phyloP scores from a whole-genome alignment of 331 rosid genomes.

The Rhamnella rubrinervis region DNA sequence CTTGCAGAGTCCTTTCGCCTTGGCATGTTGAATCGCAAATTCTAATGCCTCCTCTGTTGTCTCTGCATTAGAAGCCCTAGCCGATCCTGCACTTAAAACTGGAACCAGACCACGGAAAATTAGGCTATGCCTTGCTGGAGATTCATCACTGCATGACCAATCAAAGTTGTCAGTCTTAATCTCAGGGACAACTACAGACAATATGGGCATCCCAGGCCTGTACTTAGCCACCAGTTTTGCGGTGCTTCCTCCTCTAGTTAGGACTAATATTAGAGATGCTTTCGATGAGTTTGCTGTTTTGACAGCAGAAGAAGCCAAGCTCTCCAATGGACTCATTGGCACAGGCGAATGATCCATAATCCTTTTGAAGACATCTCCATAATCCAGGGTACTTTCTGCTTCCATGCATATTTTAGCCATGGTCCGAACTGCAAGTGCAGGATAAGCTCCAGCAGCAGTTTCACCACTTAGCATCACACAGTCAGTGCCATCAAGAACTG shows the following conservation, averaged over 20 bases:
- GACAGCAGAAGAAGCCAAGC: conserved; percentile 95
- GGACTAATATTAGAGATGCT: conserved; percentile 82
- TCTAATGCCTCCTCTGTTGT: conserved; percentile 89
- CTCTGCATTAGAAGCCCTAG: conserved; percentile 86
- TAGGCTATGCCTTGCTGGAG: conserved; percentile 98
- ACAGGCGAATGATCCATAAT: conserved; percentile 93
- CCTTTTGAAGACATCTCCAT: conserved; percentile 89
- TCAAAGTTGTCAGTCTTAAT: conserved; percentile 82
- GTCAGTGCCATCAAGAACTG: conserved; percentile 97
- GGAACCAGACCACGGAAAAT: conserved; percentile 94
- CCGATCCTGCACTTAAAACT: conserved; percentile 75
- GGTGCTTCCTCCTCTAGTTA: conserved; percentile 95
- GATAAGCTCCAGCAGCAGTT: conserved; percentile 98
- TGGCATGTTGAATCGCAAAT: conserved; percentile 77
- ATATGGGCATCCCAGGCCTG: conserved; percentile 93
- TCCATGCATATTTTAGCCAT: conserved; percentile 93
- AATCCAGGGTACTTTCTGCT: conserved; percentile 90
- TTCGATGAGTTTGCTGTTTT: conserved; percentile 83
- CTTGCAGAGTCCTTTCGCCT: conserved; percentile 74
- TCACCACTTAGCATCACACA: conserved; percentile 99
- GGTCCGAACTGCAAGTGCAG: conserved; percentile 81
- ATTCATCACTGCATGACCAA: conserved; percentile 95
- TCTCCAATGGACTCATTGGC: conserved; percentile 96
- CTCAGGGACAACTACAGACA: conserved; percentile 97
- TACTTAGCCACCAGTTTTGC: conserved; percentile 98